These are phyloP conservation scores for Schoenoplectus tabernaemontani DNA, from an alignment of 202 grass and related monocot genomes.

Conservation along the genomic window DNA sequence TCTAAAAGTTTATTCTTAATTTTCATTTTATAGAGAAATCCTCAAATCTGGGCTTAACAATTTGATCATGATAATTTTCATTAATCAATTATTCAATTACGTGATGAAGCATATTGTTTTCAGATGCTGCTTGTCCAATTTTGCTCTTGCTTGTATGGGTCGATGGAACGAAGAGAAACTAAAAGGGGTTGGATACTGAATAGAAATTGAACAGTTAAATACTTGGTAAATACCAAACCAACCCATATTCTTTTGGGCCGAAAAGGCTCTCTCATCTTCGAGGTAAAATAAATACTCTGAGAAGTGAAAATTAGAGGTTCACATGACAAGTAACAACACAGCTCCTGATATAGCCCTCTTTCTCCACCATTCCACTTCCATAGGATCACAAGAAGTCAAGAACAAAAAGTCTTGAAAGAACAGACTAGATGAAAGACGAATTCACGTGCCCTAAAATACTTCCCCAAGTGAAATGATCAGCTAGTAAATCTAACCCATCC, in stretches of 20 bases:
- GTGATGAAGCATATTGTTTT: not conserved
- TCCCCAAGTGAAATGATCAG: too few species aligned
- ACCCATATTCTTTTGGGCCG: not conserved
- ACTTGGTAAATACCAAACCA: not conserved
- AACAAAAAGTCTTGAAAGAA: too few species aligned
- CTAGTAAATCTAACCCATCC: too few species aligned
- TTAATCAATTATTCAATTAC: not conserved
- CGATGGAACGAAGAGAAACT: not conserved
- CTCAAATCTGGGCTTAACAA: not conserved
- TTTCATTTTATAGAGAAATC: not conserved
- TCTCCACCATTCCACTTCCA: not conserved
- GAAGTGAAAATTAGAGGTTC: not conserved
- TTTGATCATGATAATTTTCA: not conserved
- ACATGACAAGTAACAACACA: not conserved
- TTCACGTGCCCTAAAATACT: too few species aligned
- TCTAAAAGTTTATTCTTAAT: conserved; percentile 9
- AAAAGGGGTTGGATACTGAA: not conserved
- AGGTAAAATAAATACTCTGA: not conserved
- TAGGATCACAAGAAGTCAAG: not conserved
- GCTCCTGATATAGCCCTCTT: not conserved
- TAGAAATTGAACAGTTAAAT: not conserved
- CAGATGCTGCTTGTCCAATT: not conserved
- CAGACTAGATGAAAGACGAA: not conserved
- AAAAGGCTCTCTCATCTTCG: not conserved
- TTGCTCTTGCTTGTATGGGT: not conserved